phyloP scores from a whole-genome alignment of 306 rosid species.

The Rubus idaeus region DNA sequence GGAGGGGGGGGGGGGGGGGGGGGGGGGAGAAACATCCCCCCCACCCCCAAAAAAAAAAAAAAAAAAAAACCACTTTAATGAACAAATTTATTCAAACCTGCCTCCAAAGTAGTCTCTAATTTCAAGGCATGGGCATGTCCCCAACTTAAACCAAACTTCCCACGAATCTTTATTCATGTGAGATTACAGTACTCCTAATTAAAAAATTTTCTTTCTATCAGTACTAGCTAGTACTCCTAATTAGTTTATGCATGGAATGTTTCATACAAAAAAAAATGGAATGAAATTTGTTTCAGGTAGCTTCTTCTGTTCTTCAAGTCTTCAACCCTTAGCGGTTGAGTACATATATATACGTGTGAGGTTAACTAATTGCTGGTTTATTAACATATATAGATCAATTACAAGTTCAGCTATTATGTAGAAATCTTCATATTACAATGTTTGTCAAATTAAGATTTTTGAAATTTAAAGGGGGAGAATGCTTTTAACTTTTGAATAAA shows the following conservation, averaged over 20 bases:
- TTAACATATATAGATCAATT: too few species aligned
- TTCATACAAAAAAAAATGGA: background rate
- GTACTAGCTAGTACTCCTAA: background rate
- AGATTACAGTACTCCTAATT: background rate
- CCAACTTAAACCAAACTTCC: constrained; percentile 13
- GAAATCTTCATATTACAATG: too few species aligned
- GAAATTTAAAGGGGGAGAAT: constrained; percentile 22
- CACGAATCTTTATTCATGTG: constrained; percentile 8
- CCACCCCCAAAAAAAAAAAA: too few species aligned
- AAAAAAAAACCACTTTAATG: too few species aligned
- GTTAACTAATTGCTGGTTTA: too few species aligned
- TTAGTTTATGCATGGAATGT: background rate
- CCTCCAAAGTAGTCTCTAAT: constrained; percentile 7
- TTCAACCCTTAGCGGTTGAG: too few species aligned
- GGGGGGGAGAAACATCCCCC: too few species aligned
- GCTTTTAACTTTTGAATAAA: constrained; percentile 25
- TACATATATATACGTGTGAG: too few species aligned
- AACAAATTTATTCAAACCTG: constrained; percentile 14
- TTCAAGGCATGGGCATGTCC: constrained; percentile 17
- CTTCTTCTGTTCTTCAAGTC: too few species aligned
- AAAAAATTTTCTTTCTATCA: background rate
- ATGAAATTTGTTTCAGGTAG: background rate
- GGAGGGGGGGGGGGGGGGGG: too few species aligned
- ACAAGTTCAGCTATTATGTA: too few species aligned
- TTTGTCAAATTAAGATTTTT: background rate